phyloP scores from a whole-genome alignment of 1,284 basidiomycete species.

The Sporisorium graminicola region DNA sequence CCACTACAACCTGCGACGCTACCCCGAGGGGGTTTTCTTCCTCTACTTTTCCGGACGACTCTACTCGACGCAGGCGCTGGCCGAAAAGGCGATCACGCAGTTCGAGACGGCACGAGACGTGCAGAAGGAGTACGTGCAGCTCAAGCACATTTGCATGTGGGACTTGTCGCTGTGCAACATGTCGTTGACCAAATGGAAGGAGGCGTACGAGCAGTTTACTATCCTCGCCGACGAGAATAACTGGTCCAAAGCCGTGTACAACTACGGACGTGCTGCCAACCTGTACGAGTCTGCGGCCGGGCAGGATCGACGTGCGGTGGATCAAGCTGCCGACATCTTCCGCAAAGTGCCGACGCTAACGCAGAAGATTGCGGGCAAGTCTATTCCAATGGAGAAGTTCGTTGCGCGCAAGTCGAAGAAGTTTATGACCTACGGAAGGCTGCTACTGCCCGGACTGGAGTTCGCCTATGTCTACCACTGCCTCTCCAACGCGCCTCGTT shows the following conservation, averaged over 20 bases:
- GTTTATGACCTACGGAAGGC: conserved; percentile 56
- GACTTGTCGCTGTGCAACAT: conserved; percentile 67
- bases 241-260: conserved; percentile 69
- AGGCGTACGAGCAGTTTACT: conserved; percentile 56
- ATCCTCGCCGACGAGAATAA: conserved; percentile 65
- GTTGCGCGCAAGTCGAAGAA: conserved; percentile 66
- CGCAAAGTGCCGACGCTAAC: conserved; percentile 56
- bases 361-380: conserved; percentile 68
- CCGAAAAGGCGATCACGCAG: conserved; percentile 61
- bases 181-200: conserved; percentile 60
- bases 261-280: conserved; percentile 60
- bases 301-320: conserved; percentile 12
- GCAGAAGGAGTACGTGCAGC: conserved; percentile 68
- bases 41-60: conserved; percentile 69
- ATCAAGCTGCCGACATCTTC: conserved; percentile 58
- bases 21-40: conserved; percentile 68
- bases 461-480: conserved; percentile 69
- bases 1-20: conserved; percentile 65
- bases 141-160: conserved; percentile 69
- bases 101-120: conserved; percentile 64
- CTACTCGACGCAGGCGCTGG: conserved; percentile 65
- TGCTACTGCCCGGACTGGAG: conserved; percentile 65
- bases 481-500: conserved; percentile 63
- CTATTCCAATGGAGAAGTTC: conserved; percentile 69
- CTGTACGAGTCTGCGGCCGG: conserved; percentile 52